A percentile compares a stretch with the other conserved stretches of the same genome.
Evolutionary conservation across 352 stramenopile species (phyloP).

Genomic region (Phytophthora aleatoria): DNA sequence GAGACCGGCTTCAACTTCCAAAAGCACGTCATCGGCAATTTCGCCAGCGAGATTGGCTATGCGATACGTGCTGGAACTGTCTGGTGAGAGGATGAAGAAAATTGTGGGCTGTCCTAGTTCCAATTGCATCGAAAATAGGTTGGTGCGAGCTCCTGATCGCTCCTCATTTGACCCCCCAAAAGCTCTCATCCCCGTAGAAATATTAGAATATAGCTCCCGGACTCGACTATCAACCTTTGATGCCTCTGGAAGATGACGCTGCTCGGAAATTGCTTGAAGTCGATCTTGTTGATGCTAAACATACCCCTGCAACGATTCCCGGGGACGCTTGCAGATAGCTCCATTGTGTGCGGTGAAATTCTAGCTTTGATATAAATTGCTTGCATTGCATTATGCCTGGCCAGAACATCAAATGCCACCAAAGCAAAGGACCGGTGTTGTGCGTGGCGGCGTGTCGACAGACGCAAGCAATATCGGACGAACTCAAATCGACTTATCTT

Average conservation of each 20-base stretch:
- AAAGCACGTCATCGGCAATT: neutral
- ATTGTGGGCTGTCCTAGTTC: neutral
- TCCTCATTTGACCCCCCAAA: neutral
- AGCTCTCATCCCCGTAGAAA: neutral
- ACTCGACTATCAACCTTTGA: neutral
- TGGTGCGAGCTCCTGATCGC: neutral
- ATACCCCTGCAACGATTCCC: neutral
- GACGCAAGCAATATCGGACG: slow-evolving; percentile 6
- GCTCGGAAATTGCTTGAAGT: neutral
- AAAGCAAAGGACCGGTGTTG: neutral
- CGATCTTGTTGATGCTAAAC: neutral
- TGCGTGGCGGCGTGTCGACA: neutral
- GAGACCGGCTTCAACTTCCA: neutral
- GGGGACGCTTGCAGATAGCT: neutral
- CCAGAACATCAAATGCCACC: slow-evolving; percentile 11
- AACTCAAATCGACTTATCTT: slow-evolving; percentile 4
- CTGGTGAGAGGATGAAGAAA: neutral
- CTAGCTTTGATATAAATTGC: slow-evolving; percentile 3
- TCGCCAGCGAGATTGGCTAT: neutral
- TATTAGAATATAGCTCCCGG: neutral
- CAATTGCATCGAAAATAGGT: slow-evolving; percentile 3
- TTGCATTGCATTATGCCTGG: neutral
- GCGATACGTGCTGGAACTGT: neutral
- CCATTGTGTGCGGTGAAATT: neutral
- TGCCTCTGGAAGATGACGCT: neutral